These are phyloP conservation scores for Aspergillus versicolor DNA, from an alignment of 2,329 filamentous ascomycete species.

Conservation along the genomic window DNA sequence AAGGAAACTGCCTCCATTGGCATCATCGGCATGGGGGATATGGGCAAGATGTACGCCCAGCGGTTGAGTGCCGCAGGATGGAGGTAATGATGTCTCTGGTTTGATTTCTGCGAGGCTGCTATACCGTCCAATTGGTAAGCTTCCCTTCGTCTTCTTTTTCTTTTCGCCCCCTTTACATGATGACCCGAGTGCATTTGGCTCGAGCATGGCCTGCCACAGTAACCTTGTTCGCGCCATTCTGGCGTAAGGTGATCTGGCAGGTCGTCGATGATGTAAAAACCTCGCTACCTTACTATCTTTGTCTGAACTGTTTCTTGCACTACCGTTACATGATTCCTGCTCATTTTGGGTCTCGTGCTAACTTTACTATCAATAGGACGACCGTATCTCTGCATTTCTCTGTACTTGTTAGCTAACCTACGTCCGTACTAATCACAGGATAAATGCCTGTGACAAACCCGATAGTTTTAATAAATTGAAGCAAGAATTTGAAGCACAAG, in stretches of 20 bases:
- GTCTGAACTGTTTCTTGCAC: conserved; percentile 65
- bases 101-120: conserved; percentile 11
- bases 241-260: conserved; percentile 59
- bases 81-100: conserved; percentile 57
- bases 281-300: conserved; percentile 94
- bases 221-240: conserved; percentile 69
- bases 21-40: conserved; percentile 98
- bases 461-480: conserved; percentile 80
- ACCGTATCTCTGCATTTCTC: neutral
- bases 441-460: conserved; percentile 91
- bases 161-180: conserved; percentile 58
- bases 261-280: conserved; percentile 97
- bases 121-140: conserved; percentile 27
- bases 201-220: conserved; percentile 75
- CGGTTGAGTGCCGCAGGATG: conserved; percentile 87
- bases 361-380: conserved; percentile 21
- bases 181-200: conserved; percentile 99
- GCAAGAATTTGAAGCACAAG: conserved; percentile 80
- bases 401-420: neutral
- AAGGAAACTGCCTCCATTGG: conserved; percentile 76
- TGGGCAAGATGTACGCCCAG: conserved; percentile 98
- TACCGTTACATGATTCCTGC: neutral
- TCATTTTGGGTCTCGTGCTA: conserved; percentile 19
- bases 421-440: conserved; percentile 56
- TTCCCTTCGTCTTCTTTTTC: conserved; percentile 10